These are phyloP conservation scores for Fusarium marasasianum DNA, from an alignment of 2,329 filamentous ascomycete genomes.

Conservation along the genomic window DNA sequence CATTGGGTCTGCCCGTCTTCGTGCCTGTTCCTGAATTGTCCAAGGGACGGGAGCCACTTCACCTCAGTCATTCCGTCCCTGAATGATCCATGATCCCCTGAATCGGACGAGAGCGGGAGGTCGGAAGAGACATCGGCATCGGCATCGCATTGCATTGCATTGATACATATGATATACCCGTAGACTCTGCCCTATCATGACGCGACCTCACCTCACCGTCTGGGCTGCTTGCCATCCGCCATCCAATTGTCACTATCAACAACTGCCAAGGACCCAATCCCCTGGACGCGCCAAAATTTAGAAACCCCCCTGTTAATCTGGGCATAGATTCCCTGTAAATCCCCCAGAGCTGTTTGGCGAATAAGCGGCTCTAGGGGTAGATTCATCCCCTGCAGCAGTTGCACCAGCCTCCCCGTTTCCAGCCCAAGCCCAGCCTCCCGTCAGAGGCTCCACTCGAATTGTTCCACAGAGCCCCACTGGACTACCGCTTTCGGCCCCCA, in stretches of 20 bases:
- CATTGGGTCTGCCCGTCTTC: background rate
- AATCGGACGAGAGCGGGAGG: conserved; percentile 27
- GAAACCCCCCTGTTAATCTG: conserved; percentile 27
- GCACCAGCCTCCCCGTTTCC: conserved; percentile 48
- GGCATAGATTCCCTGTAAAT: conserved; percentile 28
- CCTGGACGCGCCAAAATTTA: conserved; percentile 31
- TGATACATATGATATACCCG: background rate
- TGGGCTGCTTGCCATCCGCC: background rate
- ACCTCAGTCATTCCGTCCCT: conserved; percentile 14
- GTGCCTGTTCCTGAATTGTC: conserved; percentile 34
- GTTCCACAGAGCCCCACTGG: conserved; percentile 35
- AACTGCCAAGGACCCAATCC: conserved; percentile 29
- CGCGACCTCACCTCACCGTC: conserved; percentile 3
- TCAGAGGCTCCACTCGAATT: conserved; percentile 17
- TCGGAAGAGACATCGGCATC: conserved; percentile 12
- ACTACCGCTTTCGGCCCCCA: conserved; percentile 43
- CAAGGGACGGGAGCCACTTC: conserved; percentile 6
- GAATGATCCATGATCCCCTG: conserved; percentile 20
- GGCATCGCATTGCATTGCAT: background rate
- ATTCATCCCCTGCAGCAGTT: conserved; percentile 39
- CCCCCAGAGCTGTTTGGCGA: conserved; percentile 27
- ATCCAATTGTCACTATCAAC: conserved; percentile 4
- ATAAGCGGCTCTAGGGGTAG: conserved; percentile 18
- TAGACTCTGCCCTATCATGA: conserved; percentile 4
- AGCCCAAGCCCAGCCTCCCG: conserved; percentile 44